phyloP scores from a whole-genome alignment of 495 filamentous ascomycete species.

The Collariella sp. region DNA sequence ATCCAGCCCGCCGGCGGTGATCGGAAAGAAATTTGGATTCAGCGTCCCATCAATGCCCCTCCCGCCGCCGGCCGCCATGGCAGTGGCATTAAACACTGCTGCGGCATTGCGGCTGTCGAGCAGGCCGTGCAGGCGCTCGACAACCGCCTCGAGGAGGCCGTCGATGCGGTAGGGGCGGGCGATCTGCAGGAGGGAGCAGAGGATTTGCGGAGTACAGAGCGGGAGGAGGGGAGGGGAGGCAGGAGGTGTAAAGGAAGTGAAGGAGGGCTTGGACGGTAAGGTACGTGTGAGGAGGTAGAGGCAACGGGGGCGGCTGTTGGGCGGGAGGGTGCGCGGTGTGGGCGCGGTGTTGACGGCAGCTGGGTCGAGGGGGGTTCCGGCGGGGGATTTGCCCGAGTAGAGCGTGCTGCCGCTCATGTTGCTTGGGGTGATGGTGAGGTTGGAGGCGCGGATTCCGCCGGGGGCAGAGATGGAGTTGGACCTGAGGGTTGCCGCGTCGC shows the following conservation, averaged over 20 bases:
- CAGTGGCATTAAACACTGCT: slow-evolving; percentile 94
- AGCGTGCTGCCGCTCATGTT: slow-evolving; percentile 50
- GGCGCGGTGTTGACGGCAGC: slow-evolving; percentile 39
- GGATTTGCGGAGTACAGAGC: slow-evolving; percentile 89
- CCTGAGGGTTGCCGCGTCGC: slow-evolving; percentile 39
- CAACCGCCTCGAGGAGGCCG: slow-evolving; percentile 81
- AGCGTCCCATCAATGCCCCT: slow-evolving; percentile 51
- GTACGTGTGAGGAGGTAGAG: slow-evolving; percentile 90
- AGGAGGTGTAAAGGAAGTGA: slow-evolving; percentile 87
- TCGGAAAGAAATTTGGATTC: slow-evolving; percentile 41
- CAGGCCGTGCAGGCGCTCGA: slow-evolving; percentile 82
- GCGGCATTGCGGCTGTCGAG: slow-evolving; percentile 91
- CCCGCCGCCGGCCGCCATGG: slow-evolving; percentile 94
- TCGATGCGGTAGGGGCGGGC: slow-evolving; percentile 89
- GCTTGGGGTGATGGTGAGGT: slow-evolving; percentile 73
- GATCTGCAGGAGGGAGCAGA: slow-evolving; percentile 90
- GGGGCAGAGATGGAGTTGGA: slow-evolving; percentile 33
- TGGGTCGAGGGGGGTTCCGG: slow-evolving; percentile 28
- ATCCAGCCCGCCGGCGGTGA: slow-evolving; percentile 19
- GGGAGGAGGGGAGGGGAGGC: slow-evolving; percentile 64
- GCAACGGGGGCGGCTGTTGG: slow-evolving; percentile 68
- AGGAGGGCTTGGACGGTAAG: slow-evolving; percentile 81
- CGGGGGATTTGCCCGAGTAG: slow-evolving; percentile 34
- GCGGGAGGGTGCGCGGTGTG: slow-evolving; percentile 48
- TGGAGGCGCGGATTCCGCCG: slow-evolving; percentile 59